Evolutionary conservation across 2,329 filamentous ascomycete genomes (phyloP), one percentile per base, ranked within the genome.

Genomic region (Kalmusia sp.): DNA sequence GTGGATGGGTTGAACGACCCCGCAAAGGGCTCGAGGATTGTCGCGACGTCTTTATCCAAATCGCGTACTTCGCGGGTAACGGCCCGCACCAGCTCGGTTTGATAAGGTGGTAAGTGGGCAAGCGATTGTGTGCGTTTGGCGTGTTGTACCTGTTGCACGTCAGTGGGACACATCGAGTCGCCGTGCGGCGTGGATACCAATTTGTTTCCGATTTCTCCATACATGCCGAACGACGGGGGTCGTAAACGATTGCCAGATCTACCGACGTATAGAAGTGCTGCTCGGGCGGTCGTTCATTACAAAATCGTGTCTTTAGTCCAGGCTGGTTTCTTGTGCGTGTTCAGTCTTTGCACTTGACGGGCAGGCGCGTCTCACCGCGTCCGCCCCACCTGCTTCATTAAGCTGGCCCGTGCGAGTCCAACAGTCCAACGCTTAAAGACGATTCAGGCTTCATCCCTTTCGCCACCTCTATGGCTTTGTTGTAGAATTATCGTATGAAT

Each of bases 81-180:
- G 17, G 87, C 85, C 52, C 93, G 92, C 49, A 98, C 91, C 38
- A 96, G 84, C 70, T 98, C 95, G 24, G 92, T 89, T 76, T 96
- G 92, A 73, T 98, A 98, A 3, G 92, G 88, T 1, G 95, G 95
- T 2, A 99, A 84, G 72, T 96, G 87, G 27, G 87, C 80, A 51
- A 99, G 85, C 61, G 91, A 89, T 76, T 95, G 92, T 15, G 91
- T 96, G 71, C 95, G 87, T 82, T 98, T 98, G 73, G 95, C 95
- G 81, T 98, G 91, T 80, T 93, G 90, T 65, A 96, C 93, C 91
- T 96, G 59, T 35, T 28, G 30, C 8, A 25, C 35, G 30, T 45
- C 15, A 45, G 27, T 46, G 22, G 34, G 30, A 15, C 6, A n/a
- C n/a, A n/a, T 30, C 30, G 7, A 31, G 27, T 11, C 21, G 27